These are phyloP conservation scores for Cutaneotrichosporon sp. DNA, from an alignment of 1,284 basidiomycete species.

Conservation along the genomic window DNA sequence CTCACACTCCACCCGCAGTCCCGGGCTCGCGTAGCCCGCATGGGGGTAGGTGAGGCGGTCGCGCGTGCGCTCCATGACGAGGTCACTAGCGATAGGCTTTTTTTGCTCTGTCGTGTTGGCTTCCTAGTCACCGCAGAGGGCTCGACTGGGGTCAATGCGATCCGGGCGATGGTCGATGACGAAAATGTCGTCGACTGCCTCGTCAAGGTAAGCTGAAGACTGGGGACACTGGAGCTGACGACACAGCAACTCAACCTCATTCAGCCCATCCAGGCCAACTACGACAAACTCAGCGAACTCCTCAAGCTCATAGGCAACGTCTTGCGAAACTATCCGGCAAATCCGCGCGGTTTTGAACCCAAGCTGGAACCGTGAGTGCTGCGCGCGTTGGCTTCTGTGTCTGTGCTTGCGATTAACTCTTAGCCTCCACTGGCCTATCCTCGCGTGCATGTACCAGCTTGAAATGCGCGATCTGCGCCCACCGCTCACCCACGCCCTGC, in stretches of 20 bases:
- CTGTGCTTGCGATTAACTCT: background rate
- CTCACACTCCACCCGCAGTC: constrained; percentile 33
- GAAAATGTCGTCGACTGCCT: constrained; percentile 31
- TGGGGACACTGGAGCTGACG: background rate
- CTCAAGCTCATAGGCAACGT: constrained; percentile 44
- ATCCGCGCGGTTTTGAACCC: constrained; percentile 27
- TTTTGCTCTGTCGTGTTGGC: constrained; percentile 39
- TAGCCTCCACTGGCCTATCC: constrained; percentile 28
- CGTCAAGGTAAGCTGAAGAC: constrained; percentile 26
- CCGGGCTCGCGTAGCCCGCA: constrained; percentile 22
- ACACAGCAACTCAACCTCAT: constrained; percentile 16
- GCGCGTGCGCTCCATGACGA: constrained; percentile 27
- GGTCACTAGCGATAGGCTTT: constrained; percentile 27
- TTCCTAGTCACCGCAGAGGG: constrained; percentile 41
- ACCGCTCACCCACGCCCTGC: constrained; percentile 36
- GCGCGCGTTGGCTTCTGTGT: background rate
- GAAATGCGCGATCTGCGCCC: constrained; percentile 30
- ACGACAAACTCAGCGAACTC: constrained; percentile 37
- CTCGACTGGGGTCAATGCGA: constrained; percentile 19
- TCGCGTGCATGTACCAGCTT: constrained; percentile 29
- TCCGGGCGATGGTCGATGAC: constrained; percentile 35
- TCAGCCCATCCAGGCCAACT: constrained; percentile 19
- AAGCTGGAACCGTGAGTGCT: constrained; percentile 33
- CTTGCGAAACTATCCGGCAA: constrained; percentile 33
- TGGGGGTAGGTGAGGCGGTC: constrained; percentile 26